Evolutionary conservation across 1,284 basidiomycete species (phyloP).

Genomic region (Blastosporella zonata): DNA sequence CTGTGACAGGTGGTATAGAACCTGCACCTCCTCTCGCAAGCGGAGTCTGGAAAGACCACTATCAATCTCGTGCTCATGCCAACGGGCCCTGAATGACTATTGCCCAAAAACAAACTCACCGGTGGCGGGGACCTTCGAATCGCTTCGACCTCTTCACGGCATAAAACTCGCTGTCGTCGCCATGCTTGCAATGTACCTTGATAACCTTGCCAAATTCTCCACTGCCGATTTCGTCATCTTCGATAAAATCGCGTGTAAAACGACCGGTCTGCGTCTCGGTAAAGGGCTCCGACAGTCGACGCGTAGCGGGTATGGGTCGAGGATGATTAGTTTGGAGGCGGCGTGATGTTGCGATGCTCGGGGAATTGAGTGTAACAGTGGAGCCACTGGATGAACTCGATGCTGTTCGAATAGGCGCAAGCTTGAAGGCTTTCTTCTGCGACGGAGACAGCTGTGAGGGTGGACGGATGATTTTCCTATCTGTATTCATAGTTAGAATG

Average conservation of each 20-base stretch:
- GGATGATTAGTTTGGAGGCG: constrained; percentile 20
- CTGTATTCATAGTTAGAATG: constrained; percentile 4
- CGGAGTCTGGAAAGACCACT: constrained; percentile 57
- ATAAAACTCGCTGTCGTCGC: constrained; percentile 54
- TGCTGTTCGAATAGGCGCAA: constrained; percentile 44
- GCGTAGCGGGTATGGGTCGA: constrained; percentile 20
- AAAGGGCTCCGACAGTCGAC: constrained; percentile 32
- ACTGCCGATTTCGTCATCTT: constrained; percentile 81
- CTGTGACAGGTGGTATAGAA: constrained; percentile 77
- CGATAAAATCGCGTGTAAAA: constrained; percentile 78
- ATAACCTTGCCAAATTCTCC: constrained; percentile 96
- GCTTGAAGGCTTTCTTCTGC: constrained; percentile 34
- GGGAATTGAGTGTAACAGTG: constrained; percentile 35
- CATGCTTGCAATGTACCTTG: constrained; percentile 78
- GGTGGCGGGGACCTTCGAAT: constrained; percentile 88
- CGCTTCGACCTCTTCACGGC: constrained; percentile 96
- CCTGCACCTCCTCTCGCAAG: constrained; percentile 93
- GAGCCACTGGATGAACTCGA: constrained; percentile 55
- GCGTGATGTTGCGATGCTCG: constrained; percentile 26
- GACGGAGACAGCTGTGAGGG: constrained; percentile 45
- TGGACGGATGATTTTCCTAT: constrained; percentile 37
- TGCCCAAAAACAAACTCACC: constrained; percentile 53
- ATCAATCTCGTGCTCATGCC: constrained; percentile 17
- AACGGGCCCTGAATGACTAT: constrained; percentile 18
- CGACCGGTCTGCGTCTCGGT: constrained; percentile 52